These are phyloP conservation scores for Aspergillus glaucus DNA, from an alignment of 2,329 filamentous ascomycete genomes.

Conservation along the genomic window DNA sequence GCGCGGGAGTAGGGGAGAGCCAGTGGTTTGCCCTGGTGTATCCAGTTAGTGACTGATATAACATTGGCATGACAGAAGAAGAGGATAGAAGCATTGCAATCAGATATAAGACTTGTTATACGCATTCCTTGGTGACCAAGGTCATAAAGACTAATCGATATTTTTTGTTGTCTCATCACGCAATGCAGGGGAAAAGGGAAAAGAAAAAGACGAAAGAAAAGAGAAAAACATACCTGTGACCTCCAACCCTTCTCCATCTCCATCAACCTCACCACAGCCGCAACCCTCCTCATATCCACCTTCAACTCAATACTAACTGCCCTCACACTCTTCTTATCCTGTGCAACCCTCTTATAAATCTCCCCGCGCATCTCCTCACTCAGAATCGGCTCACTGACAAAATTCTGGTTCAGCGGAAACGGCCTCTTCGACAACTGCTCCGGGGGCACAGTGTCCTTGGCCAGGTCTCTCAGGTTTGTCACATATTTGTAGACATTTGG, in stretches of 20 bases:
- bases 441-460: not conserved
- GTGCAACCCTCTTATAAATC: conserved; percentile 64
- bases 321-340: conserved; percentile 63
- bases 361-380: conserved; percentile 65
- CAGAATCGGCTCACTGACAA: conserved; percentile 66
- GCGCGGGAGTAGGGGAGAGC: conserved; percentile 71
- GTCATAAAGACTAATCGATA: conserved; percentile 99
- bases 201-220: conserved; percentile 2
- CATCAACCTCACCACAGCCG: conserved; percentile 78
- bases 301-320: conserved; percentile 69
- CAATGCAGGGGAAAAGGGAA: conserved; percentile 1
- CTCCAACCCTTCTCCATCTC: conserved; percentile 76
- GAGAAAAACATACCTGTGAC: conserved; percentile 57
- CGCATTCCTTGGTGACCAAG: conserved; percentile 49
- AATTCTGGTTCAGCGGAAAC: conserved; percentile 68
- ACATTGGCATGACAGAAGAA: conserved; percentile 4
- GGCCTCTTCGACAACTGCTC: conserved; percentile 42
- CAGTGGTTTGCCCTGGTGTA: conserved; percentile 59
- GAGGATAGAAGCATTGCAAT: conserved; percentile 9
- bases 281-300: conserved; percentile 77
- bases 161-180: conserved; percentile 68
- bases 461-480: conserved; percentile 7
- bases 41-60: conserved; percentile 12
- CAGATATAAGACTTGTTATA: conserved; percentile 52
- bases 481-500: conserved; percentile 30